Percentiles rank a stretch among this genome's conserved stretches.
Conservation (phyloP, 495 filamentous ascomycete genomes). For the Aspergillus sparsus region DNA sequence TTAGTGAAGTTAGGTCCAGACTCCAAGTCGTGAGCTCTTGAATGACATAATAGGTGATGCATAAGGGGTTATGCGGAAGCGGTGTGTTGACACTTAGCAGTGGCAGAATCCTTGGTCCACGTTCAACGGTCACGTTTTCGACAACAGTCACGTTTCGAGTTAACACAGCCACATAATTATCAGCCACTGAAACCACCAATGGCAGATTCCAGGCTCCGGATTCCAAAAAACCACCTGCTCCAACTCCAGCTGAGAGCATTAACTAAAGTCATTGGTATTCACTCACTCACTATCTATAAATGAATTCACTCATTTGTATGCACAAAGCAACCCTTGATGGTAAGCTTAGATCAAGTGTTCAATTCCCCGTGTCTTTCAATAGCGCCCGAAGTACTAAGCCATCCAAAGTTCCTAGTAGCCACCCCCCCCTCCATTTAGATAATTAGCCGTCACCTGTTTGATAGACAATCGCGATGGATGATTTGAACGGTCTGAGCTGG, state of each 20-base stretch:
- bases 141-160: neutral
- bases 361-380: neutral
- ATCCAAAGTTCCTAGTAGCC: no score
- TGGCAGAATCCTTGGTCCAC: neutral
- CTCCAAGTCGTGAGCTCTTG: no score
- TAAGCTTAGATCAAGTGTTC: constrained; percentile 8
- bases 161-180: neutral
- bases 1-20: neutral
- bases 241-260: neutral
- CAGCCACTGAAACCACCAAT: neutral
- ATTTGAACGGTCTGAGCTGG: constrained; percentile 60
- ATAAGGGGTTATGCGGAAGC: neutral
- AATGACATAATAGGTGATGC: neutral
- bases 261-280: neutral
- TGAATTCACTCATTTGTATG: constrained; percentile 3
- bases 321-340: constrained; percentile 20
- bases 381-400: no score
- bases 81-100: neutral
- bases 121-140: neutral
- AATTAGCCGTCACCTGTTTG: constrained; percentile 7
- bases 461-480: constrained; percentile 51
- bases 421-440: constrained; percentile 24
- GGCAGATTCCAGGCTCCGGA: neutral
- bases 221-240: neutral
- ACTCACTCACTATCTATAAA: neutral